A percentile compares a stretch with the other conserved stretches of the same genome.
Evolutionary conservation across 257 asterid genomes (phyloP).

Genomic region (Sherardia arvensis): DNA sequence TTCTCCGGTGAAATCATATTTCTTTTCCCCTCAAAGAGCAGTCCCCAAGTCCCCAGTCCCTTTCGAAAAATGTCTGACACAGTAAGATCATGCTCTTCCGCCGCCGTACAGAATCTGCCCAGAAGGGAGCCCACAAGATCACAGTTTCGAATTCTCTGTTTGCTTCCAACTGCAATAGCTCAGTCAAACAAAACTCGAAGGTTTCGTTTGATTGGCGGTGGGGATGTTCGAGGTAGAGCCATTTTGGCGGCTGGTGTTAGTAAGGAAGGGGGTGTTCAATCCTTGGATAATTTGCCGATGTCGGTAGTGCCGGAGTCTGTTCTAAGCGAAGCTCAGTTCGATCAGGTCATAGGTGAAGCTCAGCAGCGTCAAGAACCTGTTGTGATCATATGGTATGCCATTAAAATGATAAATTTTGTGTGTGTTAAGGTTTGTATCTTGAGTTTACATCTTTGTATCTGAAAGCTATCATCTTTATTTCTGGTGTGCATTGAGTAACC

Average conservation of each 20-base stretch:
- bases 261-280: conserved; percentile 37
- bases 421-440: neutral
- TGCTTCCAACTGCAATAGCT: conserved; percentile 1
- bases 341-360: conserved; percentile 54
- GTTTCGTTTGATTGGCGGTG: conserved; percentile 1
- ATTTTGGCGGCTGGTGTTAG: conserved; percentile 14
- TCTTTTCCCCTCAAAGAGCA: conserved; percentile 1
- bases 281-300: conserved; percentile 38
- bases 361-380: conserved; percentile 53
- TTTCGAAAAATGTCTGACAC: conserved; percentile 14
- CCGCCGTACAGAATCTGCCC: conserved; percentile 20
- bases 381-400: conserved; percentile 54
- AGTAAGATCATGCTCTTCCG: conserved; percentile 17
- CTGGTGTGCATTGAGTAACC: no score
- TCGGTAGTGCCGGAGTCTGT: conserved; percentile 48
- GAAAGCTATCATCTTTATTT: no score
- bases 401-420: neutral
- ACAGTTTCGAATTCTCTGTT: neutral
- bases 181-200: neutral
- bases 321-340: conserved; percentile 59
- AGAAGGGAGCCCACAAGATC: conserved; percentile 13
- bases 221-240: neutral
- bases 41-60: no score
- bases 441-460: no score
- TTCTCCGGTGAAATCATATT: conserved; percentile 3